Evolutionary conservation across 2,329 filamentous ascomycete species (phyloP), one percentile per base, ranked within the genome.

Genomic region (Pseudogymnoascus sp.): DNA sequence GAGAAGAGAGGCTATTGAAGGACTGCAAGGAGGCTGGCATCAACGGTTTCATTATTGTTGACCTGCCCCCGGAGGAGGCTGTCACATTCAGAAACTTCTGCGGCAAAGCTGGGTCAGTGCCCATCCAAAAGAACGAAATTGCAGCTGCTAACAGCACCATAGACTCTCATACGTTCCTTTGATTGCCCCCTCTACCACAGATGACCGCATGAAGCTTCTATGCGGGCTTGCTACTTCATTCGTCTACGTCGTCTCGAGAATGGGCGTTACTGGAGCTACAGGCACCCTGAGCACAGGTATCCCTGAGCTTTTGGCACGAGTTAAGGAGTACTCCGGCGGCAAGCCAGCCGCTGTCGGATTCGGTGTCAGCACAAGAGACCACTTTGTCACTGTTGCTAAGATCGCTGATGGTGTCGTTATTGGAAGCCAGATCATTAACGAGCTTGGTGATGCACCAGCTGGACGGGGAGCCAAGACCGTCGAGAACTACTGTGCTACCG

Each of bases 161-260:
- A 89, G 88, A 27, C 84, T 99, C 35, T 97, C 92, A 5, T 99
- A 97, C 74, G 90, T 99, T 12, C 94, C 94, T n/a, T 81, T 99
- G 61, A 97, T 99, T 69, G 93, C 94, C 0, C 94, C 94, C 5
- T 86, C 92, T 9, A 97, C 94, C 1, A 96, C 92, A 5, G 92
- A 97, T 69, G 82, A 85, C 67, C 90, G 94, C 71, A 96, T 99
- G 92, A 93, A 90, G 78, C 83, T 97, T 41, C 87, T 99, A 10
- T 99, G 94, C 84, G 87, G 91, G 74, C 93, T 99, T 66, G 94
- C 94, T 72, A 93, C 97, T 77, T 97, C 92, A 3, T 99, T 97
- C 80, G 96, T 99, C 77, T 99, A 99, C 74, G 92, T 99, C 65
- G 94, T 99, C 62, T 97, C 93, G 27, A 84, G 93, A 69, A 95